Base-by-base conservation (phyloP, 768 basidiomycete species). In the Tulasnella sp. region DNA sequence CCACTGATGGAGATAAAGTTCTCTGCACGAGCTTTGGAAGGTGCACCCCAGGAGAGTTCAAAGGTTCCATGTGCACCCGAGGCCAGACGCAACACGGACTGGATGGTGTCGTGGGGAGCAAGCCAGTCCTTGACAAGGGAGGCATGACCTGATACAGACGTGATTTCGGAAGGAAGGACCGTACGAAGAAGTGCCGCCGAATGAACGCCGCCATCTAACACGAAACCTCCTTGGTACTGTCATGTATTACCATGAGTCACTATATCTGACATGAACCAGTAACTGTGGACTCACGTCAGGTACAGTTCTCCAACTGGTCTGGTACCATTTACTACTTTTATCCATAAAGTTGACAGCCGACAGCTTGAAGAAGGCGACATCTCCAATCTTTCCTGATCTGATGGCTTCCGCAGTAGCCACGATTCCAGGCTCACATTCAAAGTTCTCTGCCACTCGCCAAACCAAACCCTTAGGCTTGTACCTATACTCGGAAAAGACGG, bases 401-500 rank as follows among this genome's bases (percentile, higher is more conserved):
- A 50, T 55, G 42, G 58, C 50, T 35, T 57, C 55, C 4, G 53
- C 50, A 22, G 58, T 40, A 37, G 58, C 53, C 47, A 54, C 53
- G 12, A 37, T 70, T n/a, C 70, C 80, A 22, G 81, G 76, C 62
- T 83, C 83, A 3, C 73, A 72, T 62, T 83, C 83, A 51, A 64
- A 78, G 62, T 84, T 84, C 69, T 89, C 85, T 25, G 85, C 85
- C 20, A 89, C 74, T 45, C 82, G 72, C 86, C 86, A 89, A 40
- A 86, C 66, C 37, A 87, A 61, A 5, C 79, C 66, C 46, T 64
- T 61, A 22, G 62, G 58, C 56, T 60, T 59, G 53, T 61, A 67
- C 31, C 48, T 50, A 25, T 12, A 12, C 1, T 40, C 15, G 20
- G n/a, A n/a, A 19, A 3, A 5, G 33, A 42, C 13, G 13, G 10